A percentile compares a stretch with the other conserved stretches of the same genome.
Evolutionary conservation across 208 protist genomes (phyloP).

Genomic region (Blechomonas ayalai): DNA sequence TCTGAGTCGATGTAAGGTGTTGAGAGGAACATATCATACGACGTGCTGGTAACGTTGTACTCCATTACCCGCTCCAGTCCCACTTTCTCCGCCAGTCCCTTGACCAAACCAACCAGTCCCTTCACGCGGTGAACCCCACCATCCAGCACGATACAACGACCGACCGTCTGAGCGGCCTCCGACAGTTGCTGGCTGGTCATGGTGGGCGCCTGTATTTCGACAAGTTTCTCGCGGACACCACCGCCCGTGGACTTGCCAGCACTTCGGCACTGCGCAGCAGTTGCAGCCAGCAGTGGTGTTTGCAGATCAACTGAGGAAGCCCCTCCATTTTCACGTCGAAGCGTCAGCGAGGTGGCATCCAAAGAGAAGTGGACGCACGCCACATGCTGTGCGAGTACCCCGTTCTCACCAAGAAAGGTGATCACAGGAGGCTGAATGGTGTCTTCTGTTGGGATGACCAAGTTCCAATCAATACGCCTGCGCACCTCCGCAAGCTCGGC

Average conservation of each 20-base stretch:
- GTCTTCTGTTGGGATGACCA: conserved; percentile 31
- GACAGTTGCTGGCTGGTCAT: background rate
- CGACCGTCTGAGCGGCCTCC: conserved; percentile 2
- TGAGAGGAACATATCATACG: conserved; percentile 24
- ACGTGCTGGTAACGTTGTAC: conserved; percentile 31
- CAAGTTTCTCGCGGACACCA: background rate
- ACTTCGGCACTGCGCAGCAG: conserved; percentile 1
- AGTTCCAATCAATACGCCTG: conserved; percentile 44
- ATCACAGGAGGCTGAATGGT: conserved; percentile 41
- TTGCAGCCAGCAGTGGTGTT: background rate
- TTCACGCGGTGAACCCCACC: conserved; percentile 21
- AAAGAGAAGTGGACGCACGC: conserved; percentile 12
- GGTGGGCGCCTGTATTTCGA: background rate
- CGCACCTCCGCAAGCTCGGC: conserved; percentile 31
- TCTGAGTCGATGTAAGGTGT: conserved; percentile 28
- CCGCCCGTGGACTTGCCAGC: background rate
- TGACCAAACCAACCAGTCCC: conserved; percentile 38
- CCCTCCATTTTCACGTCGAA: conserved; percentile 5
- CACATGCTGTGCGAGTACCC: conserved; percentile 13
- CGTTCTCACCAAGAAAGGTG: conserved; percentile 34
- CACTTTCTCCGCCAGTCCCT: conserved; percentile 42
- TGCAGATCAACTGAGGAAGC: too few species aligned
- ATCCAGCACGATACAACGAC: background rate
- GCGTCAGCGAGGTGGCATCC: conserved; percentile 17
- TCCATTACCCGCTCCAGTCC: conserved; percentile 61